These are phyloP conservation scores for Boletus barrowsii DNA, from an alignment of 768 basidiomycete genomes.

Conservation along the genomic window DNA sequence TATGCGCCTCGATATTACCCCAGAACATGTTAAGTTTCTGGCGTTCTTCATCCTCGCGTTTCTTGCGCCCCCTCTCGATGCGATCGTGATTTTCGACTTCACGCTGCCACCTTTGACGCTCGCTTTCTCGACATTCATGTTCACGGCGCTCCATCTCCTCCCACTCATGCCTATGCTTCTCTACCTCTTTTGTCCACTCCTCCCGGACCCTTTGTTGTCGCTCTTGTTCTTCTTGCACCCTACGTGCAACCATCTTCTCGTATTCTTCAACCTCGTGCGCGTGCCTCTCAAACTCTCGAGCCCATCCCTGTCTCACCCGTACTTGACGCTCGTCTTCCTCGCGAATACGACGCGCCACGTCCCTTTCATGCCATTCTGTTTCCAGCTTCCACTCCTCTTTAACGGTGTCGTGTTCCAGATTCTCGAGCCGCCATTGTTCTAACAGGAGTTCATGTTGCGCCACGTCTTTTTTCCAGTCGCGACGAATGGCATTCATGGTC, in stretches of 20 bases:
- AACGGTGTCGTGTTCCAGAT: background rate
- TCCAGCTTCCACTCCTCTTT: constrained; percentile 10
- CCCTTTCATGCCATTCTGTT: constrained; percentile 9
- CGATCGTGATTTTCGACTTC: constrained; percentile 20
- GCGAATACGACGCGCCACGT: constrained; percentile 2
- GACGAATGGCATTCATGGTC: constrained; percentile 8
- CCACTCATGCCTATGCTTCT: constrained; percentile 2
- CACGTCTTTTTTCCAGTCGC: constrained; percentile 5
- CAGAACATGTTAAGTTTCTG: constrained; percentile 27
- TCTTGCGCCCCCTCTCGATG: constrained; percentile 12
- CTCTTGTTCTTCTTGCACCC: constrained; percentile 2
- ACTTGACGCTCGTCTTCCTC: constrained; percentile 9
- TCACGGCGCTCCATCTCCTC: constrained; percentile 15
- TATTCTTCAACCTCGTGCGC: background rate
- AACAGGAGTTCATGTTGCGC: background rate
- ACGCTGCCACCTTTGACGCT: constrained; percentile 14
- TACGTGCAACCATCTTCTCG: background rate
- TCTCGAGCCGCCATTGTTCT: constrained; percentile 9
- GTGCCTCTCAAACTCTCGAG: constrained; percentile 2
- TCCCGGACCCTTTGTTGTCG: constrained; percentile 1
- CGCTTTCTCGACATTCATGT: background rate
- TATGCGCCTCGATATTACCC: constrained; percentile 12
- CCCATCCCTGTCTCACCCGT: constrained; percentile 4
- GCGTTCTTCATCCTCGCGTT: constrained; percentile 26
- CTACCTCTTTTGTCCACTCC: constrained; percentile 6